Percentiles rank a stretch among this genome's conserved stretches.
Evolutionary conservation across 345 rosid genomes (phyloP).

Genomic region (Eucalyptus tenuipes): DNA sequence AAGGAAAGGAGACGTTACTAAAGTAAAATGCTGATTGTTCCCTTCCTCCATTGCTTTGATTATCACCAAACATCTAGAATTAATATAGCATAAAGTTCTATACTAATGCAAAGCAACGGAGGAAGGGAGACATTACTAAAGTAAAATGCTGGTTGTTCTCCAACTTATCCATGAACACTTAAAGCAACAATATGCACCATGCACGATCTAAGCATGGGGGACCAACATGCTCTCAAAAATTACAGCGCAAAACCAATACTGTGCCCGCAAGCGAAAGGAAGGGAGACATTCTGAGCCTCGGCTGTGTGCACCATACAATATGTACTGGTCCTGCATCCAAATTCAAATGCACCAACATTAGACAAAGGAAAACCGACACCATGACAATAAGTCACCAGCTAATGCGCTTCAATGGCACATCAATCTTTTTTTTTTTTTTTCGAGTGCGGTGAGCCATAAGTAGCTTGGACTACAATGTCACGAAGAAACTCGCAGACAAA

Average conservation of each 20-base stretch:
- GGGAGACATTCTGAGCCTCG: conserved; percentile 64
- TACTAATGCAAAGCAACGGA: no score
- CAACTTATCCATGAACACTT: background rate
- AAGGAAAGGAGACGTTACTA: no score
- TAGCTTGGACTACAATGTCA: background rate
- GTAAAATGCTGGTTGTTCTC: background rate
- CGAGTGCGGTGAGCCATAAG: background rate
- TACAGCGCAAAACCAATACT: conserved; percentile 26
- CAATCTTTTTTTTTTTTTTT: background rate
- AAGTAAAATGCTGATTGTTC: no score
- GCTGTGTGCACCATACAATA: conserved; percentile 55
- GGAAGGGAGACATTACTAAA: no score
- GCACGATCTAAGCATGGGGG: background rate
- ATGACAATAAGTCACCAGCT: background rate
- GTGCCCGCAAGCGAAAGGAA: conserved; percentile 97
- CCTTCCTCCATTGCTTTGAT: no score
- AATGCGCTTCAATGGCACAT: background rate
- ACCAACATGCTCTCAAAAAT: background rate
- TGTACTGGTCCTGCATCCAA: conserved; percentile 80
- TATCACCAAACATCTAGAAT: no score
- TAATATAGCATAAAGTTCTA: no score
- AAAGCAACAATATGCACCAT: background rate
- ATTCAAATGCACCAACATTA: background rate
- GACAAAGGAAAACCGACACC: background rate
- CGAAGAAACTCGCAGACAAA: background rate